Evolutionary conservation across 768 basidiomycete genomes (phyloP).

Genomic region (Lactifluus rugatus): DNA sequence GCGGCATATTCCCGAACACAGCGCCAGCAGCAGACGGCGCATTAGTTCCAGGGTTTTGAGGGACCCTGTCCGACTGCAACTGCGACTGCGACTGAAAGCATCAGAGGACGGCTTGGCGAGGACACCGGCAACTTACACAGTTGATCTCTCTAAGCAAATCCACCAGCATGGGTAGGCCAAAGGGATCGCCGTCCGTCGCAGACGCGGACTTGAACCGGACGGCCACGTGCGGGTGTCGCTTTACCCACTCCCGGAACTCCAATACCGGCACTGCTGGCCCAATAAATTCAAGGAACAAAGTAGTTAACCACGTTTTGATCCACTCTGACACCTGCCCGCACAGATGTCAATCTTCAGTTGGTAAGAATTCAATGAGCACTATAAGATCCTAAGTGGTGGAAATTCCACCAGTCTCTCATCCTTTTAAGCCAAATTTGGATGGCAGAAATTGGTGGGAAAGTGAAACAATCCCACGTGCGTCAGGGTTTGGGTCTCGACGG

Average conservation of each 20-base stretch:
- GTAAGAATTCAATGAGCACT: neutral
- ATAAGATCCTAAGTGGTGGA: no score
- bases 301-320: no score
- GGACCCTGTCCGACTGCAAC: no score
- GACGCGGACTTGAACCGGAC: neutral
- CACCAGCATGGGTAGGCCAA: neutral
- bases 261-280: neutral
- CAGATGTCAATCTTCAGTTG: neutral
- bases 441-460: no score
- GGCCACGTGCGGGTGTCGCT: neutral
- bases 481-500: no score
- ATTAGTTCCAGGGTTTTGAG: neutral
- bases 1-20: slow-evolving; percentile 8
- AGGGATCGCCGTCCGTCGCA: neutral
- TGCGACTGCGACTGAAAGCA: neutral
- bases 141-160: neutral
- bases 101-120: neutral
- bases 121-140: neutral
- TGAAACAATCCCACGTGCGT: no score
- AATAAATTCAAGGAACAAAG: neutral
- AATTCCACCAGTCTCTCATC: no score
- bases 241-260: neutral
- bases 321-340: neutral
- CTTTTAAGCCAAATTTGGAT: no score
- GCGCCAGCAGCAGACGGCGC: neutral